Evolutionary conservation across 2,329 filamentous ascomycete species (phyloP).

Genomic region (Diplodia scrobiculata): DNA sequence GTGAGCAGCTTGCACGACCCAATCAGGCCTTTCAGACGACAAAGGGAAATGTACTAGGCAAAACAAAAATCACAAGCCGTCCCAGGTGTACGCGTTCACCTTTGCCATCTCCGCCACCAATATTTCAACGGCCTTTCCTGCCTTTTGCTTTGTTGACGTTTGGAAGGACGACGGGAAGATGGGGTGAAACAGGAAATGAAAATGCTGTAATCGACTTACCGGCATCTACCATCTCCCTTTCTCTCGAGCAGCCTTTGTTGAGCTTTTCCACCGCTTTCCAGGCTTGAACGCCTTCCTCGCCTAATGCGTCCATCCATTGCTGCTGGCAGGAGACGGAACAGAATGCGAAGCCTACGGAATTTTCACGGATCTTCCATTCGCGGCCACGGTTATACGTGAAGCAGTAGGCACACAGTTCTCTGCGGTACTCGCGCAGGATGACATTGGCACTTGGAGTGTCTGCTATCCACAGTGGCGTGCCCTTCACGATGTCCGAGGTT

Average conservation of each 20-base stretch:
- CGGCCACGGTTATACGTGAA: slow-evolving; percentile 51
- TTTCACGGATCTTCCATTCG: slow-evolving; percentile 45
- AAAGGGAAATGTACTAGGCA: no score
- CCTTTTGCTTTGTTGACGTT: background rate
- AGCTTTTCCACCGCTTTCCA: slow-evolving; percentile 43
- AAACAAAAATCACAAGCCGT: background rate
- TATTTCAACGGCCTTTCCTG: background rate
- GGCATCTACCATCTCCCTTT: slow-evolving; percentile 35
- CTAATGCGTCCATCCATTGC: slow-evolving; percentile 40
- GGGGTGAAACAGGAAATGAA: background rate
- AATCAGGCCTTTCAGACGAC: background rate
- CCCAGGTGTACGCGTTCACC: no score
- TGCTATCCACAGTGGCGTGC: slow-evolving; percentile 44
- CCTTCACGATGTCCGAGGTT: slow-evolving; percentile 38
- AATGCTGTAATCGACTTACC: background rate
- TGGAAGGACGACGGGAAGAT: background rate
- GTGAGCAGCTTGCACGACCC: background rate
- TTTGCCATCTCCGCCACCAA: background rate
- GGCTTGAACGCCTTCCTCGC: slow-evolving; percentile 36
- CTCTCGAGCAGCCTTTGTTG: slow-evolving; percentile 38
- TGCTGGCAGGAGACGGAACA: slow-evolving; percentile 45
- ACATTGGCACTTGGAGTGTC: slow-evolving; percentile 47
- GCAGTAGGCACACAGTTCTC: slow-evolving; percentile 54
- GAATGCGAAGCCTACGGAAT: slow-evolving; percentile 48
- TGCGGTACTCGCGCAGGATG: slow-evolving; percentile 50